Evolutionary conservation across 2,329 filamentous ascomycete genomes (phyloP).

Genomic region (Boeremia lycopersici): DNA sequence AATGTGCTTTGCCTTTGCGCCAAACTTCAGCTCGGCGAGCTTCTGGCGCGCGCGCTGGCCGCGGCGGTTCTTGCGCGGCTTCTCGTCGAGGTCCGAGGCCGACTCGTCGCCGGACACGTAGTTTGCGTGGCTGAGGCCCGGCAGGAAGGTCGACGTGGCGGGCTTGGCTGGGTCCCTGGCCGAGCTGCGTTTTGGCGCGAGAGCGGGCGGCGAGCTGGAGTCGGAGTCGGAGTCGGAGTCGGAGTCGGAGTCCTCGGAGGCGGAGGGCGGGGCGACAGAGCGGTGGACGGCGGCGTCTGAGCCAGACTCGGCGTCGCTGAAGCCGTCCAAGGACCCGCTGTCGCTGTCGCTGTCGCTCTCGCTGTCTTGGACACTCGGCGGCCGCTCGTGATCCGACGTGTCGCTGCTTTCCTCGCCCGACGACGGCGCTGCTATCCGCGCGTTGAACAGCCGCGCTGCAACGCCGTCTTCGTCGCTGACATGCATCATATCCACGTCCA

Average conservation of each 20-base stretch:
- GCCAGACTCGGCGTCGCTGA: slow-evolving; percentile 4
- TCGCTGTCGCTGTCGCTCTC: slow-evolving; percentile 26
- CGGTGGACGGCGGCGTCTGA: slow-evolving; percentile 5
- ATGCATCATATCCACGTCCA: slow-evolving; percentile 27
- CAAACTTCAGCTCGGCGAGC: slow-evolving; percentile 82
- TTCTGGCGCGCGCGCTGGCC: slow-evolving; percentile 79
- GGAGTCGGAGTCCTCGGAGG: slow-evolving; percentile 16
- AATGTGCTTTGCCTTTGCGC: slow-evolving; percentile 71
- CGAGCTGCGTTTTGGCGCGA: slow-evolving; percentile 13
- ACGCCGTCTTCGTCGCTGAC: slow-evolving; percentile 39
- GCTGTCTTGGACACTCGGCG: slow-evolving; percentile 40
- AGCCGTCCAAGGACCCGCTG: slow-evolving; percentile 11
- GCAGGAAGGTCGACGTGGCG: slow-evolving; percentile 68
- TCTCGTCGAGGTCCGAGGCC: slow-evolving; percentile 62
- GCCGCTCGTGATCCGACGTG: slow-evolving; percentile 37
- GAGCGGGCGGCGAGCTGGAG: slow-evolving; percentile 20
- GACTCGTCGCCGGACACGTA: slow-evolving; percentile 81
- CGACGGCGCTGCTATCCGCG: slow-evolving; percentile 49
- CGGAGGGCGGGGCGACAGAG: slow-evolving; percentile 23
- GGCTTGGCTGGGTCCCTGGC: slow-evolving; percentile 24
- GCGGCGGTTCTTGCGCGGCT: slow-evolving; percentile 72
- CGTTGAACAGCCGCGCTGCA: slow-evolving; percentile 44
- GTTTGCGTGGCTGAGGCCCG: slow-evolving; percentile 74
- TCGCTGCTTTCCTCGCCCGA: slow-evolving; percentile 41
- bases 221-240: slow-evolving; percentile 23